These are phyloP conservation scores for Colletotrichum melonis DNA, from an alignment of 2,329 filamentous ascomycete species.

Conservation along the genomic window DNA sequence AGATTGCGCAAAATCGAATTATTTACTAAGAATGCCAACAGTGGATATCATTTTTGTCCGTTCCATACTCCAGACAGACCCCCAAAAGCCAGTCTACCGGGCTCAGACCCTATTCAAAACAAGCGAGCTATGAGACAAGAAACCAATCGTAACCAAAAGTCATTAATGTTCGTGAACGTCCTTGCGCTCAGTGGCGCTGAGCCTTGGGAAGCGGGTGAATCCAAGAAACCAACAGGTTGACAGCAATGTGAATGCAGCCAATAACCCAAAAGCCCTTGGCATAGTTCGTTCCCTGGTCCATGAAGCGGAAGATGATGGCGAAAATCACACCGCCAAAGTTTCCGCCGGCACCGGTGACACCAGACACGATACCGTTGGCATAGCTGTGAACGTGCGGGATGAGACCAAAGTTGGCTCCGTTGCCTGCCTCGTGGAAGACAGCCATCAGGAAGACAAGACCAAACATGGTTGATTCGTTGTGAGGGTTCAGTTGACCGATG, in stretches of 20 bases:
- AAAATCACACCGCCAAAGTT: slow-evolving; percentile 90
- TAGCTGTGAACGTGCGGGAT: slow-evolving; percentile 88
- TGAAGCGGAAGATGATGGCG: slow-evolving; percentile 84
- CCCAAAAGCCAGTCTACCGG: neutral
- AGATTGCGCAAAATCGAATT: neutral
- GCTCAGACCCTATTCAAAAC: neutral
- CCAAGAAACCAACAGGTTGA: slow-evolving; percentile 74
- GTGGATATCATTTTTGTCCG: slow-evolving; percentile 29
- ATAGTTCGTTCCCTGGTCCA: slow-evolving; percentile 71
- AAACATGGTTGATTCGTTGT: slow-evolving; percentile 73
- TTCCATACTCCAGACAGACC: slow-evolving; percentile 22
- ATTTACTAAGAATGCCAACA: neutral
- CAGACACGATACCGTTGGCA: slow-evolving; percentile 83
- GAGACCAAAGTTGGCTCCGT: slow-evolving; percentile 87
- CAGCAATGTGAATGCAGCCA: slow-evolving; percentile 76
- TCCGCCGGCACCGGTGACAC: slow-evolving; percentile 81
- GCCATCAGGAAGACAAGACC: slow-evolving; percentile 82
- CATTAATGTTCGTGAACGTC: neutral
- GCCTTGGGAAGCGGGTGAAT: slow-evolving; percentile 66
- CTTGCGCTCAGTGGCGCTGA: slow-evolving; percentile 42
- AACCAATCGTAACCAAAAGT: neutral
- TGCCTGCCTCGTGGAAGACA: slow-evolving; percentile 85
- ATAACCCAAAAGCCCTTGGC: slow-evolving; percentile 83
- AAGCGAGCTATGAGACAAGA: neutral
- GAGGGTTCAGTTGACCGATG: slow-evolving; percentile 73